phyloP scores from a whole-genome alignment of 2,329 filamentous ascomycete species.

The Tothia fuscella region DNA sequence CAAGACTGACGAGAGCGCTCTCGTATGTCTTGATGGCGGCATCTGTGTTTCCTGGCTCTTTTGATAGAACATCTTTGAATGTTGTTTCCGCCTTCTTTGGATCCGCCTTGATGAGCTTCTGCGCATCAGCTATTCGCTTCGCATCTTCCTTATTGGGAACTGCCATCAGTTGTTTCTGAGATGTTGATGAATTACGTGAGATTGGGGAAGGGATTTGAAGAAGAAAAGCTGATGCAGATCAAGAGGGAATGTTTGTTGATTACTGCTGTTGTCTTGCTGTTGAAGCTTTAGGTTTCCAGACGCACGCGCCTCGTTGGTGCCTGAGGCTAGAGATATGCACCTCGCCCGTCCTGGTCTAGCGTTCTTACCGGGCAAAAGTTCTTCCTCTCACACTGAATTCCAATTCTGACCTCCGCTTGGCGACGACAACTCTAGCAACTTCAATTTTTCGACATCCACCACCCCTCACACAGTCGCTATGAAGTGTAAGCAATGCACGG shows the following conservation, averaged over 20 bases:
- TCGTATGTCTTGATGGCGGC: constrained; percentile 86
- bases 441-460: too few species aligned
- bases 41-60: constrained; percentile 74
- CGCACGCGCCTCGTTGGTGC: too few species aligned
- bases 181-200: not conserved
- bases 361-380: too few species aligned
- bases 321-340: too few species aligned
- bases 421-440: too few species aligned
- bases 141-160: constrained; percentile 31
- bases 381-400: too few species aligned
- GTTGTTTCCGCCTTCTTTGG: constrained; percentile 73
- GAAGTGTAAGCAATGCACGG: constrained; percentile 10
- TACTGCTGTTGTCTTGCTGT: too few species aligned
- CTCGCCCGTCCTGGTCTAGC: too few species aligned
- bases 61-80: constrained; percentile 82
- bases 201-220: not conserved
- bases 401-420: not conserved
- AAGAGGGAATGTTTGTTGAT: too few species aligned
- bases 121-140: constrained; percentile 73
- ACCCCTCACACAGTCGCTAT: constrained; percentile 7
- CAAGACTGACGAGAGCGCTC: constrained; percentile 72
- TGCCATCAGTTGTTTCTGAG: constrained; percentile 5
- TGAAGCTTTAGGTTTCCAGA: too few species aligned
- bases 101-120: constrained; percentile 69
- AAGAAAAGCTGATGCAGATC: too few species aligned